Conservation (phyloP, 495 filamentous ascomycete genomes). For the Aspergillus affinis region DNA sequence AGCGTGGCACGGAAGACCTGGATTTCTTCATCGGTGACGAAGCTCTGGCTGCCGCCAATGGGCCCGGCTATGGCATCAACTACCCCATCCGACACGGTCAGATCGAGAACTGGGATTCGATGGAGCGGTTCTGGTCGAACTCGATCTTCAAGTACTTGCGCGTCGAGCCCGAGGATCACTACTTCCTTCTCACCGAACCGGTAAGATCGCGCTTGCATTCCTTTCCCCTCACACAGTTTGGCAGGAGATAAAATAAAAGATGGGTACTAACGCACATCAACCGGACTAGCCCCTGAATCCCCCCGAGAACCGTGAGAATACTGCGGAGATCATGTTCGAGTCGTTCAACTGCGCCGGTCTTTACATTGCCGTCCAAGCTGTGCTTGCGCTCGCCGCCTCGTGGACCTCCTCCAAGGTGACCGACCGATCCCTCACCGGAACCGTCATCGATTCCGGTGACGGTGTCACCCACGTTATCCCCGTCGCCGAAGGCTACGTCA, state of each 20-base stretch:
- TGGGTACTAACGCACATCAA: conserved; percentile 11
- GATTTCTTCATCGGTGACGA: conserved; percentile 99
- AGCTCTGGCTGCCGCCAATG: conserved; percentile 77
- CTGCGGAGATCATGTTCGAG: conserved; percentile 99
- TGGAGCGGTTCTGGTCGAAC: conserved; percentile 99
- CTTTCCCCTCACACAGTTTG: background rate
- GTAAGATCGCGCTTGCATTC: conserved; percentile 49
- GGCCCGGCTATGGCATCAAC: conserved; percentile 92
- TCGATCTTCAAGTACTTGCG: conserved; percentile 99
- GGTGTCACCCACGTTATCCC: conserved; percentile 99
- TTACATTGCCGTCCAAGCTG: conserved; percentile 97
- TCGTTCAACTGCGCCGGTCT: conserved; percentile 99
- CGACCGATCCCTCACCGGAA: conserved; percentile 95
- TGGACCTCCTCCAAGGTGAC: conserved; percentile 98
- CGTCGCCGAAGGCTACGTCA: conserved; percentile 97
- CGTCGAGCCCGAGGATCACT: conserved; percentile 96
- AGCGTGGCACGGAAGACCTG: conserved; percentile 95
- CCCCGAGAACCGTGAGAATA: conserved; percentile 98
- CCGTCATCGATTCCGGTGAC: conserved; percentile 95
- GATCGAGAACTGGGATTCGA: conserved; percentile 98
- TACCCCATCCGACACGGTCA: conserved; percentile 98
- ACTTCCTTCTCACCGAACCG: conserved; percentile 96
- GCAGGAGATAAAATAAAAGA: background rate
- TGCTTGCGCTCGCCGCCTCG: conserved; percentile 91
- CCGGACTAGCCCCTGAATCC: conserved; percentile 81